Evolutionary conservation across 2,329 filamentous ascomycete genomes (phyloP).

Genomic region (Phaeosphaeria sp.): DNA sequence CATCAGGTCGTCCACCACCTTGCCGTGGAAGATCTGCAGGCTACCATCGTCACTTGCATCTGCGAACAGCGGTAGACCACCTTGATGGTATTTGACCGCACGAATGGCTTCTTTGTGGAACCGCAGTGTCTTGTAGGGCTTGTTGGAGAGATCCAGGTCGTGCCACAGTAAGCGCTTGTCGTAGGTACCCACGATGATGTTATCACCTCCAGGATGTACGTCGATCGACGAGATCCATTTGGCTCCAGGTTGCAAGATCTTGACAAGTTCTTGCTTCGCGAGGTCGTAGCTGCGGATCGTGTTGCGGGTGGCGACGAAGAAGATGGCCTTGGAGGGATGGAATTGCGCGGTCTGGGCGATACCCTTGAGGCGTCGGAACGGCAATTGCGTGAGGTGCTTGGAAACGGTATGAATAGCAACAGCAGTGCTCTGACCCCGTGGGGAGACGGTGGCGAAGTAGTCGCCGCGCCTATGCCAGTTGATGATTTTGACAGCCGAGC

Average conservation of each 20-base stretch:
- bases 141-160: conserved; percentile 87
- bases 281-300: conserved; percentile 94
- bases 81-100: conserved; percentile 84
- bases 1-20: conserved; percentile 92
- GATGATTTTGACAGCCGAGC: conserved; percentile 82
- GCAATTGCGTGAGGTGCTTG: conserved; percentile 92
- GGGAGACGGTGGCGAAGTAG: conserved; percentile 91
- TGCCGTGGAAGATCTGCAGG: conserved; percentile 95
- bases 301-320: conserved; percentile 95
- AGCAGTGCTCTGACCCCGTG: conserved; percentile 76
- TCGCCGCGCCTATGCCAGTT: conserved; percentile 94
- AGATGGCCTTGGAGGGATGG: conserved; percentile 89
- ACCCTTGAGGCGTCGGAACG: conserved; percentile 78
- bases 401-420: conserved; percentile 94
- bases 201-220: conserved; percentile 90
- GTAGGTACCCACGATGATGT: conserved; percentile 92
- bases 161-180: conserved; percentile 95
- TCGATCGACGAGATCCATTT: conserved; percentile 95
- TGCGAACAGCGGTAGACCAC: conserved; percentile 81
- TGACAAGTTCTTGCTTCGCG: conserved; percentile 87
- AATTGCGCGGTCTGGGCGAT: conserved; percentile 91
- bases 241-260: conserved; percentile 90
- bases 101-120: conserved; percentile 94
- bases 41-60: conserved; percentile 95
- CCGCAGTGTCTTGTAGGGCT: conserved; percentile 94